Evolutionary conservation across 805 yeast genomes (phyloP), one percentile per base, ranked within the genome.

Genomic region (Ogataea minuta): DNA sequence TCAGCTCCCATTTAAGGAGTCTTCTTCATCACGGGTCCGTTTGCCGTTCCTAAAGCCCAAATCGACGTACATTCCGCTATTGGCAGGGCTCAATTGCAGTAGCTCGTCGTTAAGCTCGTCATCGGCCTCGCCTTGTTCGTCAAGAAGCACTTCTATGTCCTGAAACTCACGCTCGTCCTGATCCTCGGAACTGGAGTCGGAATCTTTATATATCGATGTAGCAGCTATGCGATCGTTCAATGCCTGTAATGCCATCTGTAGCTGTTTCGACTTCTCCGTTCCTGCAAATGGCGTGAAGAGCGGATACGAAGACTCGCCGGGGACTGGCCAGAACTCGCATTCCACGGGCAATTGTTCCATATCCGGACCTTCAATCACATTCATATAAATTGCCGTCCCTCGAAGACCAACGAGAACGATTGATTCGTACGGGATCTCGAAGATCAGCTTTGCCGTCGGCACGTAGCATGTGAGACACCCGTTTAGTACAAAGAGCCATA

Each of bases 1-100:
- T 19, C n/a, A 8, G 16, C 52, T 70, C 1, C 73, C 19, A 44
- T 72, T 36, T 45, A 71, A 38, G 77, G 79, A 46, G 43, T 65
- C 39, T 78, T 79, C 28, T 46, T 54, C 26, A 63, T 65, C 41
- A 42, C 68, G 41, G 62, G 70, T 10, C 50, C 61, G 30, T 66
- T 68, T 28, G 59, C 71, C 20, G 60, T 73, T 28, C 76, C 47
- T 39, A 3, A 35, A 45, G 8, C 56, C 60, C 16, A 51, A 40
- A 29, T 54, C 62, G 10, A 59, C 56, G 28, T 53, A 50, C 57
- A 57, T 59, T 23, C 57, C 54, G 28, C 58, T 52, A 23, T 44
- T 43, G 8, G 39, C 45, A n/a, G 39, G 45, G 15, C 41, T 45
- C 12, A 44, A 35, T 9, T 27, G 30, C 16, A 48, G 36, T 6